phyloP scores from a whole-genome alignment of 2,329 filamentous ascomycete genomes.

The Dryadomyces quercivorus region DNA sequence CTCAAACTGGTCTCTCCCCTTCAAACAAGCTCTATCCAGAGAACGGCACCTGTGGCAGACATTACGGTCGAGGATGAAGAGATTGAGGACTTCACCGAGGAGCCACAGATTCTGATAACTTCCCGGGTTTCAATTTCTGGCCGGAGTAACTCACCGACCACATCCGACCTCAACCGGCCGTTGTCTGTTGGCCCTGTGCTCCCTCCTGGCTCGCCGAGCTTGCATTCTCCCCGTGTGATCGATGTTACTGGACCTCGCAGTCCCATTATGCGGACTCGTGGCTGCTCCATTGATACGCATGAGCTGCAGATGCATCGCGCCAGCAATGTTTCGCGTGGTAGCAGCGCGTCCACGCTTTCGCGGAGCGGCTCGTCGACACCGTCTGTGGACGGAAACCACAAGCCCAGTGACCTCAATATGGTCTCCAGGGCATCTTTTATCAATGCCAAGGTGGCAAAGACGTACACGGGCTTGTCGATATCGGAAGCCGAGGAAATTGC shows the following conservation, averaged over 20 bases:
- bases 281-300: slow-evolving; percentile 31
- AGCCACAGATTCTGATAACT: slow-evolving; percentile 44
- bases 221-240: slow-evolving; percentile 45
- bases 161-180: slow-evolving; percentile 32
- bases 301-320: slow-evolving; percentile 27
- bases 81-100: slow-evolving; percentile 41
- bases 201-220: slow-evolving; percentile 32
- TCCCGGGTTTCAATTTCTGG: slow-evolving; percentile 43
- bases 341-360: slow-evolving; percentile 25
- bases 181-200: slow-evolving; percentile 24
- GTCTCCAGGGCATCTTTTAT: slow-evolving; percentile 3
- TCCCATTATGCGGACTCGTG: slow-evolving; percentile 33
- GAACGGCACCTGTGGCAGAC: slow-evolving; percentile 1
- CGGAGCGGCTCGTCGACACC: slow-evolving; percentile 26
- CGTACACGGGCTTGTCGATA: slow-evolving; percentile 21
- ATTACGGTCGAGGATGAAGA: slow-evolving; percentile 25
- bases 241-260: slow-evolving; percentile 42
- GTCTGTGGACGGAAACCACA: slow-evolving; percentile 24
- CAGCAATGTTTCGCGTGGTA: slow-evolving; percentile 26
- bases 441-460: slow-evolving; percentile 1
- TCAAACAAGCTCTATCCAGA: slow-evolving; percentile 1
- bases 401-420: slow-evolving; percentile 11
- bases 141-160: slow-evolving; percentile 33
- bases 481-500: slow-evolving; percentile 30
- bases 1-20: neutral